Evolutionary conservation across 2,329 filamentous ascomycete species (phyloP).

Genomic region (Botrytis medusae): DNA sequence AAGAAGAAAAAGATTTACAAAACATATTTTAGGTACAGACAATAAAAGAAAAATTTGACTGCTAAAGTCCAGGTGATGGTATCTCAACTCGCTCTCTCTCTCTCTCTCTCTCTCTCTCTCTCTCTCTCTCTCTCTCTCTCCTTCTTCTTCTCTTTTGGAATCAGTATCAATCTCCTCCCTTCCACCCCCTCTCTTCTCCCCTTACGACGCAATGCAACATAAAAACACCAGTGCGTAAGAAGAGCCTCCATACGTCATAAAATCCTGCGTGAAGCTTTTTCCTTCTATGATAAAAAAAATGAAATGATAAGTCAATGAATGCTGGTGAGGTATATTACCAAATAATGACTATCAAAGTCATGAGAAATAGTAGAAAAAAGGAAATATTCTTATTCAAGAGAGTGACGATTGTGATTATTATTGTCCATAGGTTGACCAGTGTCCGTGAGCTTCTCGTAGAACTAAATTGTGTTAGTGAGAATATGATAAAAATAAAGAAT

Average conservation of each 20-base stretch:
- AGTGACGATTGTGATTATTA: constrained; percentile 23
- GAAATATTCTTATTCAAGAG: constrained; percentile 9
- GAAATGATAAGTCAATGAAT: constrained; percentile 5
- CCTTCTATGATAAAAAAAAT: background rate
- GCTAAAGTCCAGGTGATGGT: constrained; percentile 18
- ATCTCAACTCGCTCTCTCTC: constrained; percentile 6
- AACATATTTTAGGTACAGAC: constrained; percentile 18
- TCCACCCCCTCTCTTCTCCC: background rate
- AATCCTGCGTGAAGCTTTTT: constrained; percentile 14
- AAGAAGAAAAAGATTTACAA: constrained; percentile 13
- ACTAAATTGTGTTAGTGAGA: constrained; percentile 30
- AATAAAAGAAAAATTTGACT: constrained; percentile 13
- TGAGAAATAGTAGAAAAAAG: background rate
- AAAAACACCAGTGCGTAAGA: constrained; percentile 1
- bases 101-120: background rate
- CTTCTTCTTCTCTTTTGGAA: background rate
- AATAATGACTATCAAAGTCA: constrained; percentile 20
- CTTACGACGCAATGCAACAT: constrained; percentile 3
- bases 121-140: background rate
- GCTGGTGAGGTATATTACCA: constrained; percentile 11
- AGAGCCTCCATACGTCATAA: constrained; percentile 20
- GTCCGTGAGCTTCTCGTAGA: constrained; percentile 35
- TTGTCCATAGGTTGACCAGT: constrained; percentile 34
- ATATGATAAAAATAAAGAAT: background rate
- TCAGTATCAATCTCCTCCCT: background rate